Conservation (phyloP, 805 yeast species). For the Ascoidea rubescens region DNA sequence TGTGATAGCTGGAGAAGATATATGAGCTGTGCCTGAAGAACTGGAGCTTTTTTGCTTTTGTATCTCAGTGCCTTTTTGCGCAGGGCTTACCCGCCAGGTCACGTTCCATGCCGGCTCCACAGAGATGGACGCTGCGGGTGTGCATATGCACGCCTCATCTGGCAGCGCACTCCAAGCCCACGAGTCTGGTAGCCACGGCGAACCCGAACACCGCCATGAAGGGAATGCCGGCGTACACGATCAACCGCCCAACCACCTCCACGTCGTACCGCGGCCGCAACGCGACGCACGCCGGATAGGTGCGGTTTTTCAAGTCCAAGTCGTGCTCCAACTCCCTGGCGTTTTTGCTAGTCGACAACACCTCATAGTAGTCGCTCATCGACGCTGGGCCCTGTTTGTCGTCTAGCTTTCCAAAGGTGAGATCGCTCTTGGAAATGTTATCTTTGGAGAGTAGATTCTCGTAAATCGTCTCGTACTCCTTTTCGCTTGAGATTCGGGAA, state of each 20-base stretch:
- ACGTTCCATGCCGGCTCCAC: too few species aligned
- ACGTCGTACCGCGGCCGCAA: constrained; percentile 54
- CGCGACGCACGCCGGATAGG: constrained; percentile 28
- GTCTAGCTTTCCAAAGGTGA: constrained; percentile 1
- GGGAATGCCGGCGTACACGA: constrained; percentile 76
- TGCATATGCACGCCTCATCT: too few species aligned
- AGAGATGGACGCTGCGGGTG: too few species aligned
- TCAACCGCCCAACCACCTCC: constrained; percentile 61
- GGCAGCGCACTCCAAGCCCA: constrained; percentile 6
- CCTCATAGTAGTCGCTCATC: background rate
- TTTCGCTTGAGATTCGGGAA: constrained; percentile 17
- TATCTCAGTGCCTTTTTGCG: too few species aligned
- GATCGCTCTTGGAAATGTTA: background rate
- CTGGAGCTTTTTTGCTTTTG: too few species aligned
- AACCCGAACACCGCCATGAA: constrained; percentile 29
- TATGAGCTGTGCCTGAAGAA: too few species aligned
- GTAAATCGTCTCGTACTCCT: constrained; percentile 3
- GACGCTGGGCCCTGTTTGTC: constrained; percentile 3
- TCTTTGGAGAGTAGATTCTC: constrained; percentile 5
- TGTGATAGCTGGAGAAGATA: too few species aligned
- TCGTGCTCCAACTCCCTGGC: constrained; percentile 12
- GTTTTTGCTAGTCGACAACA: background rate
- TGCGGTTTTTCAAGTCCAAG: constrained; percentile 11
- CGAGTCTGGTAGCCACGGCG: constrained; percentile 13
- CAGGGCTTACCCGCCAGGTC: too few species aligned